Evolutionary conservation across 768 basidiomycete species (phyloP).

Genomic region (Mycena belliarum): DNA sequence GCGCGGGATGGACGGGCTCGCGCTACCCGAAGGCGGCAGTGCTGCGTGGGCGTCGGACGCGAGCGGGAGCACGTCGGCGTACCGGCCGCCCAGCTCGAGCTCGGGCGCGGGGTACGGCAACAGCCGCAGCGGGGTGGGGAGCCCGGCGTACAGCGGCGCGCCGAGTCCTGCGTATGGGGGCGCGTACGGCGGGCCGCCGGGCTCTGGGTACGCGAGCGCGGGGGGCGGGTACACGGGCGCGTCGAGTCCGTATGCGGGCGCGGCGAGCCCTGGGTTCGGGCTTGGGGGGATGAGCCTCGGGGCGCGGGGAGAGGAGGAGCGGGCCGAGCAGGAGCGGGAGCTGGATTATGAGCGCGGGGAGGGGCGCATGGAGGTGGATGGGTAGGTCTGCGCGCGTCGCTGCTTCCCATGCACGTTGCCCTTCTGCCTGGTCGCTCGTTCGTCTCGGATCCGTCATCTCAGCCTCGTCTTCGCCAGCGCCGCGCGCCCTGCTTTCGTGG

Average conservation of each 20-base stretch:
- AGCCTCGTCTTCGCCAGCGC: no score
- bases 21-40: constrained; percentile 21
- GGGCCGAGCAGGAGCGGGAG: constrained; percentile 14
- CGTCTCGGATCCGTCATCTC: no score
- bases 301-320: constrained; percentile 11
- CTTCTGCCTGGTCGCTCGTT: no score
- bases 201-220: background rate
- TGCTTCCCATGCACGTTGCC: no score
- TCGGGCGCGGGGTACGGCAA: no score
- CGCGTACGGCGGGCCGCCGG: background rate
- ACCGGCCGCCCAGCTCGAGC: no score
- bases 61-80: background rate
- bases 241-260: background rate
- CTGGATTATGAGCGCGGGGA: constrained; percentile 15
- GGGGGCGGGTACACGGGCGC: background rate
- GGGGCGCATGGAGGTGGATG: constrained; percentile 31
- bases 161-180: background rate
- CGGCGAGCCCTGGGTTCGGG: constrained; percentile 29
- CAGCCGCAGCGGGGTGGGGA: no score
- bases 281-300: constrained; percentile 31
- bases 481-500: no score
- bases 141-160: background rate
- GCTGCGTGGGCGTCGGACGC: constrained; percentile 2
- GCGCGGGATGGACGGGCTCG: constrained; percentile 38
- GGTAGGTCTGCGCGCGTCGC: background rate